Evolutionary conservation across 441 rosid species (phyloP).

Genomic region (Cnidoscolus chayamansa): DNA sequence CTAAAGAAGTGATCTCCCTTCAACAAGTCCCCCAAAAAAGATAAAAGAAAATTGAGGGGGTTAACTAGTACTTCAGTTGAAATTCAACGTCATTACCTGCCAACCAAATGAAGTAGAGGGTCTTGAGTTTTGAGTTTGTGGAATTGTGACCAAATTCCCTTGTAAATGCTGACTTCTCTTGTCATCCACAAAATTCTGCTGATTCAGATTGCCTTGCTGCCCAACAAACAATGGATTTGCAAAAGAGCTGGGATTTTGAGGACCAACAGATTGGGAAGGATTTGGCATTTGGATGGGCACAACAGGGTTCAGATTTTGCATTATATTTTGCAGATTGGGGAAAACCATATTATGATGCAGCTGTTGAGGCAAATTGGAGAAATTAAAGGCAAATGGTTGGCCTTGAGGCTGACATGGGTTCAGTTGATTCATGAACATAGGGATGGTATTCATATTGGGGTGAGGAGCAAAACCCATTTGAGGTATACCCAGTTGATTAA

Average conservation of each 20-base stretch:
- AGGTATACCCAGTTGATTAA: conserved; percentile 35
- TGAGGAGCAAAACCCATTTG: conserved; percentile 28
- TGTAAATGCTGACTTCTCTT: conserved; percentile 29
- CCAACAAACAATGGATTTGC: conserved; percentile 39
- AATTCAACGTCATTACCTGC: conserved; percentile 34
- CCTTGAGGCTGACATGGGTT: conserved; percentile 33
- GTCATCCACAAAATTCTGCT: conserved; percentile 31
- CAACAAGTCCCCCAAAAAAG: background rate
- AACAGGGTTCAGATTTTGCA: conserved; percentile 42
- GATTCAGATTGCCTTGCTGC: conserved; percentile 41
- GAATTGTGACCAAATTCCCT: conserved; percentile 30
- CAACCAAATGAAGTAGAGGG: conserved; percentile 29
- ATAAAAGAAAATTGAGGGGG: background rate
- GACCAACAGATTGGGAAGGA: conserved; percentile 24
- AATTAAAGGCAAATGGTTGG: conserved; percentile 30
- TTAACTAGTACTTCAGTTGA: background rate
- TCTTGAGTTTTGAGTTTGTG: conserved; percentile 29
- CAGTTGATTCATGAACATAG: conserved; percentile 37
- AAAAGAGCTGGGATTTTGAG: conserved; percentile 34
- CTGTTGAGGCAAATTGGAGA: conserved; percentile 46
- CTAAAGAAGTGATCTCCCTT: background rate
- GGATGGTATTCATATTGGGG: conserved; percentile 23
- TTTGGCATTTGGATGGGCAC: conserved; percentile 32
- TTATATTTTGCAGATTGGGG: conserved; percentile 37
- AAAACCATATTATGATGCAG: conserved; percentile 35